These are phyloP conservation scores for Pleurotus sapidus DNA, from an alignment of 768 basidiomycete species.

Conservation along the genomic window DNA sequence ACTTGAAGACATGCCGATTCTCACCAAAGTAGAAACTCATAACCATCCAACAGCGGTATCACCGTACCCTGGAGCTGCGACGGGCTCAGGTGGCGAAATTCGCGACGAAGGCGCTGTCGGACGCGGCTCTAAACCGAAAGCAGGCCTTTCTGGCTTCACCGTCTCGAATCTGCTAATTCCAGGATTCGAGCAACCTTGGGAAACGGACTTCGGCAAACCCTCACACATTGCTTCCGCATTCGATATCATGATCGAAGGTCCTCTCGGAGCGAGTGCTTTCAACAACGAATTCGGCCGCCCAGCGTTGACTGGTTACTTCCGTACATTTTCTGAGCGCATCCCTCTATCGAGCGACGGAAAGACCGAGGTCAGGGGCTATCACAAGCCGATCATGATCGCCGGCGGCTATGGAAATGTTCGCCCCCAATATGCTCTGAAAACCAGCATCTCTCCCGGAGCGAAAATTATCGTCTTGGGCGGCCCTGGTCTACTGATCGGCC, in stretches of 20 bases:
- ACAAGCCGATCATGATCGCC: slow-evolving; percentile 99
- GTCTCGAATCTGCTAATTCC: slow-evolving; percentile 93
- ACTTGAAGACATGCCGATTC: slow-evolving; percentile 77
- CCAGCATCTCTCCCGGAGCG: slow-evolving; percentile 72
- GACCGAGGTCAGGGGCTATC: slow-evolving; percentile 86
- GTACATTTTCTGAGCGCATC: slow-evolving; percentile 85
- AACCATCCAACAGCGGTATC: slow-evolving; percentile 99
- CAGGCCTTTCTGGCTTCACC: slow-evolving; percentile 90
- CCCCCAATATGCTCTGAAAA: slow-evolving; percentile 78
- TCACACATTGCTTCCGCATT: slow-evolving; percentile 88
- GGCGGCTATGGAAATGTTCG: slow-evolving; percentile 96
- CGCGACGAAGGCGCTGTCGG: slow-evolving; percentile 97
- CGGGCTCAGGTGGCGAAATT: slow-evolving; percentile 98
- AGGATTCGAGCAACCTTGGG: slow-evolving; percentile 92
- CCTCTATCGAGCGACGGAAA: slow-evolving; percentile 46
- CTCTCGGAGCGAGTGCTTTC: slow-evolving; percentile 92
- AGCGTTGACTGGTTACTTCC: slow-evolving; percentile 89
- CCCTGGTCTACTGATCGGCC: slow-evolving; percentile 92
- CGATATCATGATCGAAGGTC: slow-evolving; percentile 97
- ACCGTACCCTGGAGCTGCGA: slow-evolving; percentile 97
- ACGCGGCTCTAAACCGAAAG: slow-evolving; percentile 93
- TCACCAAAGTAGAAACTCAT: slow-evolving; percentile 98
- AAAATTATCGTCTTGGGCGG: slow-evolving; percentile 93
- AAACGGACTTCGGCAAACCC: slow-evolving; percentile 89
- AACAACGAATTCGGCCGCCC: slow-evolving; percentile 99